Evolutionary conservation across 495 filamentous ascomycete genomes (phyloP), one percentile per base, ranked within the genome.

Genomic region (Xylaria nigripes): DNA sequence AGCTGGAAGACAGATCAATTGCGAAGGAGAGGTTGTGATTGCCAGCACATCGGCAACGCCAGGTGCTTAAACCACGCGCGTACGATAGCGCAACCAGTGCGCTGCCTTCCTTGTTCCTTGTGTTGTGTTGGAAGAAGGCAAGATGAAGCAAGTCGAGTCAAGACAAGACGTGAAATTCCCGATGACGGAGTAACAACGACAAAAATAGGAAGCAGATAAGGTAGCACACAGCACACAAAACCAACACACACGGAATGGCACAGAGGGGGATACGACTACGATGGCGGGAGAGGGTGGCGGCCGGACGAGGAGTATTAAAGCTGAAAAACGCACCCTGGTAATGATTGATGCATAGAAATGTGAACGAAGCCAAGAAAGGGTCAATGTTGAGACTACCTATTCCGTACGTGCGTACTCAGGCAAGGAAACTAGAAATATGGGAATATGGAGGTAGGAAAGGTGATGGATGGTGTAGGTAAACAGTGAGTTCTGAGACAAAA

Each of bases 1-100:
- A 51, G 42, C 41, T 40, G 32, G 47, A 47, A 57, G 54, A 51
- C 41, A 40, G 23, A 34, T 27, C 41, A 40, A 32, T 27, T 22
- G 30, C 23, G 24, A 38, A 45, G n/a, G 22, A 32, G 21, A 51
- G 42, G 48, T 45, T 42, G 48, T 36, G 24, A 36, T 13, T 57
- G 42, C 47, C 54, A 22, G 32, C 18, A 15, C 54, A 57, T 57
- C 42, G 18, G 32, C 3, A 46, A 22, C 32, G 45, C 27, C 15
- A 30, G 40, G 19, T 38, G 12, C 16, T 10, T n/a, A 8, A 50
- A 27, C 23, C n/a, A 22, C 36, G 21, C 19, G 27, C 3, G 38
- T 6, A 16, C 23, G 38, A 45, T 18, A 27, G 32, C 45, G 27
- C 45, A 44, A 21, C 25, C 48, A 36, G 22, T 29, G 22, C 19